Evolutionary conservation across 768 basidiomycete species (phyloP), one percentile per base, ranked within the genome.

Genomic region (Russula sp.): DNA sequence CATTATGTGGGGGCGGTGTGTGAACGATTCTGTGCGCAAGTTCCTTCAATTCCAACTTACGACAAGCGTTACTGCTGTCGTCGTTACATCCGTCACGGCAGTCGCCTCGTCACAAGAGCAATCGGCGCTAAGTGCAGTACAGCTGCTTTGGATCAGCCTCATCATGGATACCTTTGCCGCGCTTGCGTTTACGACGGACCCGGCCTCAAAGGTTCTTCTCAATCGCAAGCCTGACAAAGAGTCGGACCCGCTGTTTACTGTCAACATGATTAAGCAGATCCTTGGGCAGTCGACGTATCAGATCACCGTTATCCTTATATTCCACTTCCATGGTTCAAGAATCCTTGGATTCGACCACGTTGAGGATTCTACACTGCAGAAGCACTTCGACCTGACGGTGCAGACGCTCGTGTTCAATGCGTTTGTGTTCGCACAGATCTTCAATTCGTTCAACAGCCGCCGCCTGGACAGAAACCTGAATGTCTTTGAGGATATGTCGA

Each of bases 111-210:
- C 71, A 6, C 71, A 82, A 57, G 95, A 97, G 72, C 69, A 77
- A 10, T 93, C 94, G 1, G 94, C 93, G n/a, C 78, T 99, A 34
- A 88, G 91, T 27, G 96, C 97, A 37, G 97, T 99, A 1, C 97
- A 99, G 72, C 77, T 99, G 6, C 84, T 99, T 22, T 99, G 97
- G 95, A 93, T 98, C 75, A 98, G 98, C 79, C 88, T 98, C 66
- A 96, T 96, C 74, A 96, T 96, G 94, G 95, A 97, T 72, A 96
- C 94, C 2, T 98, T 99, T 72, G 97, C 97, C 60, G 97, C 97
- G 31, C 85, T 98, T 55, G 97, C 97, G 13, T 84, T 99, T 55
- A 95, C 97, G 18, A 98, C 97, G 31, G 97, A 98, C 73, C 95
- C 94, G 11, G 95, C 97, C 0, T 84, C 87, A 1, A 86, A 86